phyloP scores from a whole-genome alignment of 1,284 basidiomycete species.

The Kwoniella shivajii region DNA sequence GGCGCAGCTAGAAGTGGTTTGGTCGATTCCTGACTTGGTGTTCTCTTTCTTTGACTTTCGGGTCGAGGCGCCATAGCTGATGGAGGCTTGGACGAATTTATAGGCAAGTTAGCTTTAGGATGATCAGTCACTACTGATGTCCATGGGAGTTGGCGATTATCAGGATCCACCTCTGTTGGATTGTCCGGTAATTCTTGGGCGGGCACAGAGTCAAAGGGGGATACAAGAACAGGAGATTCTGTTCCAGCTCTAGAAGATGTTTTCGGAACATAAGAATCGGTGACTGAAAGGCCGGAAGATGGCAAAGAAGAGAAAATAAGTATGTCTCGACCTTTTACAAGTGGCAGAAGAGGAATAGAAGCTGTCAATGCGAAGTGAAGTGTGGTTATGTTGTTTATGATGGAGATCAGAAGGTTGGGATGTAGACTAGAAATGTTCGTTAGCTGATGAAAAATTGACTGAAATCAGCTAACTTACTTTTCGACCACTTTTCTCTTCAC shows the following conservation, averaged over 20 bases:
- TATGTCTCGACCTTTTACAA: constrained; percentile 40
- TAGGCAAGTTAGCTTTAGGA: neutral
- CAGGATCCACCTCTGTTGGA: constrained; percentile 4
- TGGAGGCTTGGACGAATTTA: neutral
- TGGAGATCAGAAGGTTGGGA: constrained; percentile 34
- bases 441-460: neutral
- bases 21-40: constrained; percentile 12
- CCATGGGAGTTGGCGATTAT: constrained; percentile 17
- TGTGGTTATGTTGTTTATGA: constrained; percentile 36
- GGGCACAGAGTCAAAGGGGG: constrained; percentile 1
- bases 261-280: constrained; percentile 27
- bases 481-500: constrained; percentile 33
- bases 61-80: neutral
- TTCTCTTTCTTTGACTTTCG: neutral
- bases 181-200: neutral
- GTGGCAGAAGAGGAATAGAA: constrained; percentile 40
- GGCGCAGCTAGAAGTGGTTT: constrained; percentile 11
- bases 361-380: constrained; percentile 35
- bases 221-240: constrained; percentile 9
- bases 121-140: constrained; percentile 6
- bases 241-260: neutral
- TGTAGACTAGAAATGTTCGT: constrained; percentile 33
- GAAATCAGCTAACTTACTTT: constrained; percentile 27
- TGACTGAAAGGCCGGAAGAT: constrained; percentile 30
- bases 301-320: constrained; percentile 43